Conservation (phyloP, 768 basidiomycete genomes). For the Podaxis sp. region DNA sequence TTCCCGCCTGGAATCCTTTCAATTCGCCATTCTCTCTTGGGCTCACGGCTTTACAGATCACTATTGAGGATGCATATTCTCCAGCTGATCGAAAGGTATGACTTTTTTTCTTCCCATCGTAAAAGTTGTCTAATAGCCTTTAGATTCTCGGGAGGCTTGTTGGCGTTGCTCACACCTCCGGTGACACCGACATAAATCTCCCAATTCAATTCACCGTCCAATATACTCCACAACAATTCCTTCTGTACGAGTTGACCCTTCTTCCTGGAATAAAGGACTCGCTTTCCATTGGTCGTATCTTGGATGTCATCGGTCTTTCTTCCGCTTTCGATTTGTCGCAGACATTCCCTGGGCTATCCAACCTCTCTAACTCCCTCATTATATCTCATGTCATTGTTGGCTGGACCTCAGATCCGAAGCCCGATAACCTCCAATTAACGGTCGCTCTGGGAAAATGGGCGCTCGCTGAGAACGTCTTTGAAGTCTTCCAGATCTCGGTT, state of each 20-base stretch:
- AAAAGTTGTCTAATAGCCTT: neutral
- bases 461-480: neutral
- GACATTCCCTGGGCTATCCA: neutral
- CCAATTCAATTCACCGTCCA: neutral
- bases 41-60: neutral
- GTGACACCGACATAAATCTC: neutral
- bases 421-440: neutral
- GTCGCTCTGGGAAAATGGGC: neutral
- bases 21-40: neutral
- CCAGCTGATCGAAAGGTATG: neutral
- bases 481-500: neutral
- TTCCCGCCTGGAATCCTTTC: neutral
- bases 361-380: neutral
- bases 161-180: neutral
- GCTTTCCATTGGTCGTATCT: neutral
- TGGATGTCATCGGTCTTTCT: neutral
- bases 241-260: neutral
- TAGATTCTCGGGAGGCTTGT: neutral
- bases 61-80: neutral
- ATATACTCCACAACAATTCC: neutral
- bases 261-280: neutral
- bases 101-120: neutral
- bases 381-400: neutral
- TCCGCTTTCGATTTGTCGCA: neutral
- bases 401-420: neutral